Conservation (phyloP, 371 early-diverging fungal species). For the Rhizopus microsporus region DNA sequence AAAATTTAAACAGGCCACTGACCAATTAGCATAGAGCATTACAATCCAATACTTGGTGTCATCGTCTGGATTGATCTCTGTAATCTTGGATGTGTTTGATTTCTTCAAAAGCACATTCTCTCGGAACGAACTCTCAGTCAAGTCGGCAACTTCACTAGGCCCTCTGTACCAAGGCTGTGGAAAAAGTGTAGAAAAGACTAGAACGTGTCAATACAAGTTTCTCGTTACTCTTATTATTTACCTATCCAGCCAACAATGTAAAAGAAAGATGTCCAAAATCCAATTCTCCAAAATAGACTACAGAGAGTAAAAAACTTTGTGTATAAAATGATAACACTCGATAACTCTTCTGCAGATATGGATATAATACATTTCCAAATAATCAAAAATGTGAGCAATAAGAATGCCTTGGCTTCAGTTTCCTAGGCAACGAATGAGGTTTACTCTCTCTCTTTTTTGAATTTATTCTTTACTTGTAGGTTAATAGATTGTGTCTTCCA, state of each 20-base stretch:
- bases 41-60: constrained; percentile 46
- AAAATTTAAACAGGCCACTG: constrained; percentile 52
- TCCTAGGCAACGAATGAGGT: constrained; percentile 19
- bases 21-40: constrained; percentile 57
- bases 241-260: constrained; percentile 53
- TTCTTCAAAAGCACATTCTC: constrained; percentile 22
- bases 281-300: constrained; percentile 41
- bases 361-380: constrained; percentile 46
- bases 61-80: constrained; percentile 23
- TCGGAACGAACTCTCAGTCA: constrained; percentile 30
- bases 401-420: constrained; percentile 33
- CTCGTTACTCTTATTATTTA: constrained; percentile 18
- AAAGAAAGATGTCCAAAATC: constrained; percentile 35
- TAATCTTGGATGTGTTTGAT: constrained; percentile 17
- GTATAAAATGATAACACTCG: constrained; percentile 58
- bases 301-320: constrained; percentile 53
- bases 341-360: constrained; percentile 57
- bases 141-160: constrained; percentile 49
- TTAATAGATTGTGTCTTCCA: constrained; percentile 8
- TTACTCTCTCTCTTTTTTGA: background rate
- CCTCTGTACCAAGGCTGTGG: constrained; percentile 66
- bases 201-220: constrained; percentile 1
- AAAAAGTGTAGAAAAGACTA: constrained; percentile 52
- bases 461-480: constrained; percentile 14
- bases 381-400: constrained; percentile 29